A percentile compares a stretch with the other conserved stretches of the same genome.
Conservation (phyloP, 2,329 filamentous ascomycete genomes). For the Bertia moriformis region DNA sequence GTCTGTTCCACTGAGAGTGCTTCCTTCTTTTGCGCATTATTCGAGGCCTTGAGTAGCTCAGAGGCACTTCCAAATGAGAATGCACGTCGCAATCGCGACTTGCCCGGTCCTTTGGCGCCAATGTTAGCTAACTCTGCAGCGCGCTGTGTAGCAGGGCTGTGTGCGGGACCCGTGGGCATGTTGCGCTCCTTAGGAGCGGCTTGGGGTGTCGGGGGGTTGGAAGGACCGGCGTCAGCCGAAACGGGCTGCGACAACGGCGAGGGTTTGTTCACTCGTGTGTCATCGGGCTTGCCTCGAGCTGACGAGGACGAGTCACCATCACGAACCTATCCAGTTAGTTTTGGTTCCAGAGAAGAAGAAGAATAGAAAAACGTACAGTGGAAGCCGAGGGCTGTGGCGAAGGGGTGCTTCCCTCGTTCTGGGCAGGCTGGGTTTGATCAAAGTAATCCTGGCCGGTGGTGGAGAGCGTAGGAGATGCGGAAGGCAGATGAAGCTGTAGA, state of each 20-base stretch:
- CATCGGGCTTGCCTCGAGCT: neutral
- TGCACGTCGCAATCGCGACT: slow-evolving; percentile 73
- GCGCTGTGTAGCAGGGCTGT: slow-evolving; percentile 68
- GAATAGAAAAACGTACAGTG: neutral
- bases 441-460: neutral
- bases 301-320: too few species aligned
- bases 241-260: slow-evolving; percentile 1
- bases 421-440: neutral
- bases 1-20: slow-evolving; percentile 1
- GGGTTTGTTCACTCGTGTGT: neutral
- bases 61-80: slow-evolving; percentile 95
- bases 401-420: neutral
- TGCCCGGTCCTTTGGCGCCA: slow-evolving; percentile 64
- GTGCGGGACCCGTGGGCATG: neutral
- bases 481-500: neutral
- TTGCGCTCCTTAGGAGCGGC: neutral
- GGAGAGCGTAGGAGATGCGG: neutral
- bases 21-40: slow-evolving; percentile 19
- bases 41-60: slow-evolving; percentile 66
- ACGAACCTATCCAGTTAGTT: too few species aligned
- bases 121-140: slow-evolving; percentile 78
- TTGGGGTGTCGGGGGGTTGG: neutral
- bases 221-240: neutral
- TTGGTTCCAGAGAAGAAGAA: neutral
- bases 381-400: neutral